Percentiles rank a stretch among this genome's conserved stretches.
These are phyloP conservation scores for Pseudogymnoascus sp. DNA, from an alignment of 2,329 filamentous ascomycete species.

Conservation along the genomic window DNA sequence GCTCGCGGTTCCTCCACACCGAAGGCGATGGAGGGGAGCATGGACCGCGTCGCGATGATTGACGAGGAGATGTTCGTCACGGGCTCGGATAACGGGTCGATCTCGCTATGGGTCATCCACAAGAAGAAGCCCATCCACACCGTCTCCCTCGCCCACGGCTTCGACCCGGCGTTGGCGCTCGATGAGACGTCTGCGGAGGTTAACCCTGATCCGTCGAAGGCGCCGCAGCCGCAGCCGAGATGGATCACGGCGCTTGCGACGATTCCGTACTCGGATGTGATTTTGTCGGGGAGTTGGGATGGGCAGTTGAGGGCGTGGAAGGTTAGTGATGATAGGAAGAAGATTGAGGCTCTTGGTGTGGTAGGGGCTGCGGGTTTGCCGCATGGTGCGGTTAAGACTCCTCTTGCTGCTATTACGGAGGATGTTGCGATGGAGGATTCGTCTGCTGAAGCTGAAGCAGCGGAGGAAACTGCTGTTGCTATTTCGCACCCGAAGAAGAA, in stretches of 20 bases:
- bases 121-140: constrained; percentile 93
- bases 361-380: constrained; percentile 41
- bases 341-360: constrained; percentile 64
- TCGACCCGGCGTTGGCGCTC: constrained; percentile 64
- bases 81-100: constrained; percentile 81
- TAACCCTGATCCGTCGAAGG: constrained; percentile 51
- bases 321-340: constrained; percentile 74
- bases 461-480: not conserved
- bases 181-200: constrained; percentile 68
- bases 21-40: constrained; percentile 65
- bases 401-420: not conserved
- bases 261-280: constrained; percentile 82
- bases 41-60: constrained; percentile 86
- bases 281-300: constrained; percentile 92
- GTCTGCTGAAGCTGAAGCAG: not conserved
- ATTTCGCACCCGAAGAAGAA: constrained; percentile 13
- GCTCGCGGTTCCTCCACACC: constrained; percentile 38
- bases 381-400: constrained; percentile 19
- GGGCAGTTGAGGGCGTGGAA: constrained; percentile 81
- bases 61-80: constrained; percentile 87
- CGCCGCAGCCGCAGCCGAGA: constrained; percentile 63
- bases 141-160: constrained; percentile 73
- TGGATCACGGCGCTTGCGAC: constrained; percentile 86
- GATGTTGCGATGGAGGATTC: not conserved
- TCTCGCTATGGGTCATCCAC: constrained; percentile 80